Conservation (phyloP, 2,329 filamentous ascomycete species). For the Hortaea werneckii region DNA sequence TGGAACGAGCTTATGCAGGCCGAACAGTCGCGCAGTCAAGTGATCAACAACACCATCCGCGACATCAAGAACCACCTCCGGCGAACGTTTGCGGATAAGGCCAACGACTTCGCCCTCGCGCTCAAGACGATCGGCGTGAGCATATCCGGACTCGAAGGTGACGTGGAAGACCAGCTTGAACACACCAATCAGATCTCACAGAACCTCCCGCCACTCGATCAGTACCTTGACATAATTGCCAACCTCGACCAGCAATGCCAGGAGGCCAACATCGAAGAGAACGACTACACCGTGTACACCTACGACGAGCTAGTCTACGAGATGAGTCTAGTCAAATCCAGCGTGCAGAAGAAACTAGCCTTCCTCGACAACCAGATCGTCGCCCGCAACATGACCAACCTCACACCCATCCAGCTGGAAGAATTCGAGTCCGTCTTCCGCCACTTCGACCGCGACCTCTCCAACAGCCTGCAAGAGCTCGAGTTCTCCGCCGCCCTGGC, state of each 20-base stretch:
- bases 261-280: conserved; percentile 97
- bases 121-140: conserved; percentile 90
- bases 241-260: conserved; percentile 78
- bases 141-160: conserved; percentile 92
- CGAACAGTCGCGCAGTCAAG: conserved; percentile 78
- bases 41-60: conserved; percentile 96
- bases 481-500: conserved; percentile 94
- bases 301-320: conserved; percentile 96
- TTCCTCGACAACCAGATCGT: conserved; percentile 99
- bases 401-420: conserved; percentile 94
- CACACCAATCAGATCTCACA: conserved; percentile 79
- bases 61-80: conserved; percentile 96
- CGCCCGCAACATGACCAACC: conserved; percentile 94
- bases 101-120: conserved; percentile 92
- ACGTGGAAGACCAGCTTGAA: conserved; percentile 85
- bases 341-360: conserved; percentile 88
- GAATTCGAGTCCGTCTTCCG: conserved; percentile 98
- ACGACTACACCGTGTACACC: conserved; percentile 98
- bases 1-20: conserved; percentile 72
- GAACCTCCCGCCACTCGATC: conserved; percentile 79
- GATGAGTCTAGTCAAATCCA: conserved; percentile 78
- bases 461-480: conserved; percentile 81
- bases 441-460: conserved; percentile 90
- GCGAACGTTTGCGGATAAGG: conserved; percentile 90
- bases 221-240: conserved; percentile 80